These are phyloP conservation scores for Citrullus colocynthis DNA, from an alignment of 306 rosid species.

Conservation along the genomic window DNA sequence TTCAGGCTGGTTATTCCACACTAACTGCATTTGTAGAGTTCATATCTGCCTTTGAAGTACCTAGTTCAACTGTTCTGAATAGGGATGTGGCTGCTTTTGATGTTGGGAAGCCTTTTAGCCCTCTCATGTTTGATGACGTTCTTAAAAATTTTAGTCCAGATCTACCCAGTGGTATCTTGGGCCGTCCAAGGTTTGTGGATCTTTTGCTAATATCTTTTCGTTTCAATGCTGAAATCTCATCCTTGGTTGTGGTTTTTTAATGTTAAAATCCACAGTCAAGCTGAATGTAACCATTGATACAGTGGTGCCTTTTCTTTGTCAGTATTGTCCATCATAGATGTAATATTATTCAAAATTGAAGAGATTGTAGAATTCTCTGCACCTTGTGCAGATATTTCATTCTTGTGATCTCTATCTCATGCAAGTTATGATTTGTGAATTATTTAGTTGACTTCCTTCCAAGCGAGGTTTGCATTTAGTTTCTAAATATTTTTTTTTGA, in stretches of 20 bases:
- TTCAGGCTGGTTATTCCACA: conserved; percentile 70
- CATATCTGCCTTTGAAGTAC: conserved; percentile 52
- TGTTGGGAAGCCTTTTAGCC: conserved; percentile 65
- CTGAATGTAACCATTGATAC: neutral
- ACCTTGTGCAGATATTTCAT: neutral
- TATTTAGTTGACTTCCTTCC: neutral
- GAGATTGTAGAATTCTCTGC: neutral
- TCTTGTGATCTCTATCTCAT: neutral
- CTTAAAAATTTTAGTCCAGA: conserved; percentile 67
- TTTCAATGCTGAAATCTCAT: neutral
- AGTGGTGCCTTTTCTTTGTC: neutral
- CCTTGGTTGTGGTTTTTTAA: neutral
- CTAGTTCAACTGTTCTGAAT: conserved; percentile 29
- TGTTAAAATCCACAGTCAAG: too few relatives aligned
- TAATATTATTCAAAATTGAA: neutral
- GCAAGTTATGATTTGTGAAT: neutral
- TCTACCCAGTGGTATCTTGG: conserved; percentile 43
- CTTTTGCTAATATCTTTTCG: neutral
- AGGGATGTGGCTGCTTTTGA: conserved; percentile 39
- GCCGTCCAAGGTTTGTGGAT: conserved; percentile 80
- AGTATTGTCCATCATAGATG: too few relatives aligned
- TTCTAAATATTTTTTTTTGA: neutral
- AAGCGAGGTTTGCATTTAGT: neutral
- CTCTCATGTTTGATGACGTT: conserved; percentile 73
- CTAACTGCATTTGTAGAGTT: conserved; percentile 66